Evolutionary conservation across 116 monocot species (phyloP).

Genomic region (Cymodocea nodosa): DNA sequence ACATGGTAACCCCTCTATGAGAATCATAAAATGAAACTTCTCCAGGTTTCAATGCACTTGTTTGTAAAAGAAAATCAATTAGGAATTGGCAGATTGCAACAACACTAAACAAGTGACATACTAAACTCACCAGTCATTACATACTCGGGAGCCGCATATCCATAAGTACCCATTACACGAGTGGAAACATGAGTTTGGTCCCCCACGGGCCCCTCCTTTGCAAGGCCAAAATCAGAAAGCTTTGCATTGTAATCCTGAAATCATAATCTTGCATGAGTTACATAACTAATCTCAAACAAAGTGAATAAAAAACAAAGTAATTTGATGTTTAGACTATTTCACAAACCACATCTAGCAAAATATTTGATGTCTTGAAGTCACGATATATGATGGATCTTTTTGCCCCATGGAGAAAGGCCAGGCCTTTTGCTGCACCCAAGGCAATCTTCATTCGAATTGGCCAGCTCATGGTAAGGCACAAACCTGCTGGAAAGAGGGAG

Average conservation of each 20-base stretch:
- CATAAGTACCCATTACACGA: constrained; percentile 11
- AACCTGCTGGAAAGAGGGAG: constrained; percentile 29
- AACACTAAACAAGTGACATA: not conserved
- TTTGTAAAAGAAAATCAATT: too few relatives aligned
- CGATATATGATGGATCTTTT: constrained; percentile 82
- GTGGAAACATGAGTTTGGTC: constrained; percentile 14
- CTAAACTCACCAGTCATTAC: constrained; percentile 9
- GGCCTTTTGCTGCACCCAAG: constrained; percentile 73
- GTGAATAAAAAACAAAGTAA: not conserved
- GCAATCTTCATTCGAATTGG: constrained; percentile 75
- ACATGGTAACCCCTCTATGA: too few relatives aligned
- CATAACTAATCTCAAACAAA: not conserved
- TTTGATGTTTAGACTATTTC: not conserved
- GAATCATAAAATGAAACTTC: too few relatives aligned
- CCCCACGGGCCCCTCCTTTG: constrained; percentile 12
- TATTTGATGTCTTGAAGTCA: constrained; percentile 91
- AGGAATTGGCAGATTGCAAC: too few relatives aligned
- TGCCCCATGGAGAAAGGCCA: constrained; percentile 81
- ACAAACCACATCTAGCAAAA: constrained; percentile 63
- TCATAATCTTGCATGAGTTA: not conserved
- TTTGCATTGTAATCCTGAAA: constrained; percentile 10
- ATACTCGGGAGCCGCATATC: constrained; percentile 16
- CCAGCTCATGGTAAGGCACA: constrained; percentile 65
- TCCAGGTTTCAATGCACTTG: too few relatives aligned
- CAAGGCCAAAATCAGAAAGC: constrained; percentile 18